Percentiles rank a stretch among this genome's conserved stretches.
Conservation (phyloP, 257 asterid genomes). For the Nicotiana sylvestris region DNA sequence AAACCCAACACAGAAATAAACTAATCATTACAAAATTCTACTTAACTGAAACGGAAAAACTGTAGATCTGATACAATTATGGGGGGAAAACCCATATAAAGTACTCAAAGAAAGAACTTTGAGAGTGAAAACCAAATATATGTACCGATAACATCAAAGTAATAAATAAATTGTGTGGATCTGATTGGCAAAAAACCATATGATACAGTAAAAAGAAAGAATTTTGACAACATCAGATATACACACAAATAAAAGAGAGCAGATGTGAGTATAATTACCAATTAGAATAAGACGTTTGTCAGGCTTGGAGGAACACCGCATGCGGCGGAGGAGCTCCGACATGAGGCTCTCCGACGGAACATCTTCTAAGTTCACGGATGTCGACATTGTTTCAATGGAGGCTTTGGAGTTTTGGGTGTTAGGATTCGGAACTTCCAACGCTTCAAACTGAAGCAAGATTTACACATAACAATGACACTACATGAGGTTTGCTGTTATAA, state of each 20-base stretch:
- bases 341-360: conserved; percentile 67
- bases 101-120: not conserved
- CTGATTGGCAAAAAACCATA: not conserved
- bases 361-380: conserved; percentile 45
- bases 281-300: conserved; percentile 91
- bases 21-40: not conserved
- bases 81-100: not conserved
- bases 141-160: not conserved
- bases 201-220: not conserved
- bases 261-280: conserved; percentile 28
- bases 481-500: not conserved
- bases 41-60: not conserved
- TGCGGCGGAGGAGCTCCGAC: conserved; percentile 85
- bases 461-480: no score
- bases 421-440: not conserved
- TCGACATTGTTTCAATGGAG: not conserved
- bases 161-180: not conserved
- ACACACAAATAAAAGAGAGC: not conserved
- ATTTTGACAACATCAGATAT: not conserved
- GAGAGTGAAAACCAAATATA: not conserved
- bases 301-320: conserved; percentile 70
- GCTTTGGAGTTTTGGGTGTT: not conserved
- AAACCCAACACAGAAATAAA: not conserved
- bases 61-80: not conserved
- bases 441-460: not conserved